Evolutionary conservation across 2,329 filamentous ascomycete genomes (phyloP).

Genomic region (Aspergillus fructus): DNA sequence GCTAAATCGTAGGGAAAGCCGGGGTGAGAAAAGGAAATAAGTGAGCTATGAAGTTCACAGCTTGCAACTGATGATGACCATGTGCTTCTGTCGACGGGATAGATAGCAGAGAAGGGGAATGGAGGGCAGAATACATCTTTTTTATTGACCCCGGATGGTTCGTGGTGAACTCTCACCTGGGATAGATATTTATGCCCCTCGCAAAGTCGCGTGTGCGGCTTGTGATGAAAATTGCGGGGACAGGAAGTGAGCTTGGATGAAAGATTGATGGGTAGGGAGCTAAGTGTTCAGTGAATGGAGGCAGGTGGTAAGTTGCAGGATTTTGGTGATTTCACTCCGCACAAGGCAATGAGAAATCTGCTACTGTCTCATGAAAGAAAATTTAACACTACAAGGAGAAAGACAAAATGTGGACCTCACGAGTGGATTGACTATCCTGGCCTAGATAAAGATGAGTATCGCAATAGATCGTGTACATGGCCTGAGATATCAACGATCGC

Average conservation of each 20-base stretch:
- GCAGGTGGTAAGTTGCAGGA: background rate
- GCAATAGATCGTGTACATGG: conserved; percentile 12
- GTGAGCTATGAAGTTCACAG: no score
- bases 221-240: background rate
- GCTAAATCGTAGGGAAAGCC: no score
- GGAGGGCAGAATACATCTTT: background rate
- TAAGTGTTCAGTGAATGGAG: background rate
- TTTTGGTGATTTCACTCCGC: background rate
- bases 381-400: background rate
- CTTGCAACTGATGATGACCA: no score
- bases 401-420: conserved; percentile 1
- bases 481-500: conserved; percentile 16
- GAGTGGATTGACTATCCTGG: conserved; percentile 21
- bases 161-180: background rate
- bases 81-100: background rate
- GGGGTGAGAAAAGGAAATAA: no score
- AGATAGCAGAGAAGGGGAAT: background rate
- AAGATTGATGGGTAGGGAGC: no score
- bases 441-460: conserved; percentile 12
- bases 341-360: background rate
- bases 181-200: background rate
- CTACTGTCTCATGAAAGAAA: background rate
- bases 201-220: background rate
- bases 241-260: background rate
- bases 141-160: background rate